Evolutionary conservation across 2,329 filamentous ascomycete species (phyloP).

Genomic region (Ophiostoma quercus): DNA sequence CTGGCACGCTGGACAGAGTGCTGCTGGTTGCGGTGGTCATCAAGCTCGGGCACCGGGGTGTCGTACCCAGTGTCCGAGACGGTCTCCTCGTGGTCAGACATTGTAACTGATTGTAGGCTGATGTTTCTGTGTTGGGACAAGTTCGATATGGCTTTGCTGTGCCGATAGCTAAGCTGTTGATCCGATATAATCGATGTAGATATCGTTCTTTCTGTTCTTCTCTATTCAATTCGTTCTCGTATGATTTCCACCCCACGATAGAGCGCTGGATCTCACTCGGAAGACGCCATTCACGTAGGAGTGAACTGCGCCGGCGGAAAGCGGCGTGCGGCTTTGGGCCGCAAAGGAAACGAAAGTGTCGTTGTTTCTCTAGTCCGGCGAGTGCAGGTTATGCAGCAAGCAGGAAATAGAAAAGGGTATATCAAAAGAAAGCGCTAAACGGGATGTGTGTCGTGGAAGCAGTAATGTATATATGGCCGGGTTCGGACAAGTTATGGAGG

Average conservation of each 20-base stretch:
- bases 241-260: slow-evolving; percentile 25
- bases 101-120: slow-evolving; percentile 31
- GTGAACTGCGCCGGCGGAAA: slow-evolving; percentile 27
- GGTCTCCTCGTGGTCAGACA: slow-evolving; percentile 64
- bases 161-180: neutral
- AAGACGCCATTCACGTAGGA: slow-evolving; percentile 28
- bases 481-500: slow-evolving; percentile 74
- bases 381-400: slow-evolving; percentile 20
- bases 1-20: slow-evolving; percentile 55
- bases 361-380: slow-evolving; percentile 19
- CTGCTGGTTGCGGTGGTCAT: slow-evolving; percentile 75
- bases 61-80: slow-evolving; percentile 59
- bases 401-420: slow-evolving; percentile 17
- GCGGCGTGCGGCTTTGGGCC: slow-evolving; percentile 28
- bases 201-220: slow-evolving; percentile 11
- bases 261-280: slow-evolving; percentile 26
- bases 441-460: slow-evolving; percentile 11
- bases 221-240: neutral
- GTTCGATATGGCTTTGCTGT: slow-evolving; percentile 13
- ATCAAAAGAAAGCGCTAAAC: slow-evolving; percentile 7
- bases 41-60: slow-evolving; percentile 72
- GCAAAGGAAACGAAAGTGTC: slow-evolving; percentile 22
- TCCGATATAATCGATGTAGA: neutral
- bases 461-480: slow-evolving; percentile 13
- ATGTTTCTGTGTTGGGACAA: neutral